Evolutionary conservation across 148 eudicot genomes (phyloP), one percentile per base, ranked within the genome.

Genomic region (Silene uniflora): DNA sequence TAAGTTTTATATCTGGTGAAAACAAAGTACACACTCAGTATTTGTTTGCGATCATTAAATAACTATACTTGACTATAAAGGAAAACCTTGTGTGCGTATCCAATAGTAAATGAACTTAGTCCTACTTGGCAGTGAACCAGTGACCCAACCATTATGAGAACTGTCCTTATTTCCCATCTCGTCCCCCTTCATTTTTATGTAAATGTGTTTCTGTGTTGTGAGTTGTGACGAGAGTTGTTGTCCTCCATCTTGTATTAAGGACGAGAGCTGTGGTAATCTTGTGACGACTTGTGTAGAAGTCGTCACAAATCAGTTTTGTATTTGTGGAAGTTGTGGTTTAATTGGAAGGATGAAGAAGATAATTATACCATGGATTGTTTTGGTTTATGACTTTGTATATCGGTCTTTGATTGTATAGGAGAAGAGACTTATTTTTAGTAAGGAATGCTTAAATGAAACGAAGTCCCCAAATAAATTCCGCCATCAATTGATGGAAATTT

Each of bases 31-130:
- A 29, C 55, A 62, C 62, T 62, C 72, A 63, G 63, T 52, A 54
- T 75, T 27, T 74, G 63, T 74, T 55, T 25, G 63, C 25, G 32
- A 62, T 69, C 82, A 79, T 79, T 79, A 55, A 68, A 69, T 74
- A 79, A 68, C 62, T 67, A 73, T 25, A 49, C 74, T 74, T 56
- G 70, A 74, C 69, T 74, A 66, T 68, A 47, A 69, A 60, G 56
- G 72, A 68, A 68, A 68, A n/a, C 72, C 56, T 44, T 68, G 47
- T 42, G 56, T 42, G 72, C 55, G 29, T 68, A 68, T 68, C 72
- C 56, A 68, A 39, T 21, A 68, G 55, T 68, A 68, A 68, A 68
- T 68, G 72, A 68, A 68, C 55, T 44, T 52, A 68, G 56, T 68
- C 71, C 71, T 67, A 67, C 71, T 54, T 67, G 71, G 71, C 71